These are phyloP conservation scores for Neurospora sp. DNA, from an alignment of 2,329 filamentous ascomycete species.

Conservation along the genomic window DNA sequence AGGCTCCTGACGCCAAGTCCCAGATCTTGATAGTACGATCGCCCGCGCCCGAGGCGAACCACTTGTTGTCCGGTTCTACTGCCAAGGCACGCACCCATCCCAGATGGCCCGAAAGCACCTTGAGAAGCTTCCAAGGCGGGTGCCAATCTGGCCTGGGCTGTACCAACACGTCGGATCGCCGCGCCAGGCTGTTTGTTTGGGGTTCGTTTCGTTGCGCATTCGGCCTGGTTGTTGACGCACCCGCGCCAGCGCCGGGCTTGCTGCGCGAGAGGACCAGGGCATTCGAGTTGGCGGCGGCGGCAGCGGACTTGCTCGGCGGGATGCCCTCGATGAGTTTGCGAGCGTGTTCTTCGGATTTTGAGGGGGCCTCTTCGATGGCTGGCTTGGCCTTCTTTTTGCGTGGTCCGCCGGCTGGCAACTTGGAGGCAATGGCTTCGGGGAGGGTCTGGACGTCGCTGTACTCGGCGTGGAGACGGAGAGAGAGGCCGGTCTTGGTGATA, in stretches of 20 bases:
- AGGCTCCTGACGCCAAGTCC: conserved; percentile 82
- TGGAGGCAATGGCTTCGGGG: conserved; percentile 67
- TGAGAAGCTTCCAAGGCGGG: conserved; percentile 95
- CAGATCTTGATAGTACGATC: conserved; percentile 98
- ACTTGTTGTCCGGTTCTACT: conserved; percentile 92
- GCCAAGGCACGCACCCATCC: conserved; percentile 88
- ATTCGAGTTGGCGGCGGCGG: conserved; percentile 20
- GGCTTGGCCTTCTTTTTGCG: conserved; percentile 45
- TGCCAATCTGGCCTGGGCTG: conserved; percentile 84
- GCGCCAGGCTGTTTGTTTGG: conserved; percentile 27
- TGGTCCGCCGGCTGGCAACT: conserved; percentile 53
- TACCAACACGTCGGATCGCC: conserved; percentile 19
- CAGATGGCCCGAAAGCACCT: conserved; percentile 91
- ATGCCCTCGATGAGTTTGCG: conserved; percentile 60
- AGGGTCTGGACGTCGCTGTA: conserved; percentile 71
- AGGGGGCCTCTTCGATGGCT: conserved; percentile 22
- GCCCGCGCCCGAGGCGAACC: conserved; percentile 92
- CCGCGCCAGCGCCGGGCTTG: conserved; percentile 15
- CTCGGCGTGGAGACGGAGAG: conserved; percentile 56
- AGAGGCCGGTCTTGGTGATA: conserved; percentile 33
- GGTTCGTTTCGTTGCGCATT: conserved; percentile 23
- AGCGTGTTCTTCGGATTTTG: conserved; percentile 35
- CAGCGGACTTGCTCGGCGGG: conserved; percentile 28
- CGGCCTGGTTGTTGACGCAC: conserved; percentile 13
- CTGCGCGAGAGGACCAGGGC: conserved; percentile 27